Conservation (phyloP, 2,329 filamentous ascomycete species). For the Dactylellina sp. region DNA sequence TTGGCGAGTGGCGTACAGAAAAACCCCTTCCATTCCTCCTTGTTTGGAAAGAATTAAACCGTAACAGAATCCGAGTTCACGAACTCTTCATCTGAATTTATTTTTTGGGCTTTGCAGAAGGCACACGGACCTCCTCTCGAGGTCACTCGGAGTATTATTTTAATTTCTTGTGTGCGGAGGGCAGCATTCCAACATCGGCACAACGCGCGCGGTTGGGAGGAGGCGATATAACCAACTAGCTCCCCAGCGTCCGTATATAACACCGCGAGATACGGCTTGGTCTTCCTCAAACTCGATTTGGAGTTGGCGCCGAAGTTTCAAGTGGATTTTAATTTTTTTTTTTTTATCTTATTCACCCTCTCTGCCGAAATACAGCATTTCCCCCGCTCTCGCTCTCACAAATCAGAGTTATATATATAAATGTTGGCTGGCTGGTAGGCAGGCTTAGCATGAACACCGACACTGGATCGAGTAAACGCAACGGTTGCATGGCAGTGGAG, state of each 20-base stretch:
- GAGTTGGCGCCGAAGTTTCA: slow-evolving; percentile 24
- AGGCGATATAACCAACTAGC: neutral
- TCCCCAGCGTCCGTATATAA: neutral
- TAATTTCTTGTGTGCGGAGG: neutral
- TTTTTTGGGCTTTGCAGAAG: no score
- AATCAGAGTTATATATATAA: no score
- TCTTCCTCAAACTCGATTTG: slow-evolving; percentile 28
- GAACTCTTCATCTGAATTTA: neutral
- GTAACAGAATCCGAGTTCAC: neutral
- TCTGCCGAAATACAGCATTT: slow-evolving; percentile 1
- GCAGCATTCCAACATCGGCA: slow-evolving; percentile 9
- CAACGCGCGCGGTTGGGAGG: slow-evolving; percentile 16
- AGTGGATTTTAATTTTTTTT: slow-evolving; percentile 7
- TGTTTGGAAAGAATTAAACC: slow-evolving; percentile 6
- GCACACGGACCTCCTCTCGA: no score
- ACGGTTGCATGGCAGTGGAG: neutral
- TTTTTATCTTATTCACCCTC: neutral
- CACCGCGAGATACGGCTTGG: neutral
- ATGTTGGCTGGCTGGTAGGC: neutral
- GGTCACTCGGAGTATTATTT: slow-evolving; percentile 20
- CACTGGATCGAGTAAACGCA: slow-evolving; percentile 9
- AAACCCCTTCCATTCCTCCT: neutral
- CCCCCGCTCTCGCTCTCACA: no score
- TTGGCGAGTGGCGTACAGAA: slow-evolving; percentile 51
- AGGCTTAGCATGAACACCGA: slow-evolving; percentile 28